Base-by-base conservation (phyloP, 2,329 filamentous ascomycete species). In the Claviceps quebecensis region DNA sequence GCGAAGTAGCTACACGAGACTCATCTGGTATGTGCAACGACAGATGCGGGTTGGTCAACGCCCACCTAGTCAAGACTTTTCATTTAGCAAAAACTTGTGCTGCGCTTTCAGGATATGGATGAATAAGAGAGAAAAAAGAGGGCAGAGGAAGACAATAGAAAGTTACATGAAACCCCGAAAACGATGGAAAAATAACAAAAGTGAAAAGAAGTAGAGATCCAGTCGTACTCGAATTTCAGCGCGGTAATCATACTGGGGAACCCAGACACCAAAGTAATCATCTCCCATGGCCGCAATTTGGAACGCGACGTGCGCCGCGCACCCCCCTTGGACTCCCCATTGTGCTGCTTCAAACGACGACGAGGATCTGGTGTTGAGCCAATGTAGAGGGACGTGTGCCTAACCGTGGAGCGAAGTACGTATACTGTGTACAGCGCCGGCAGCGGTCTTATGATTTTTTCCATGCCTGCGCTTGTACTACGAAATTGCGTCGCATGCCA, bases 391-490 rank as follows among this genome's bases (percentile, higher is more conserved):
- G 77, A 80, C 29, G 77, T 75, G 62, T 81, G 81, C 45, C 80
- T 77, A 9, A 89, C 76, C 0, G 83, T 89, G 0, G 91, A 96
- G 19, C 90, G 84, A 38, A 97, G 78, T 16, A 97, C 78, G 65
- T 98, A 97, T 63, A 93, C 94, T 58, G 87, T 88, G 64, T 97
- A 97, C 57, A 96, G 84, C 1, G 90, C 83, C 9, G 91, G 91
- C 22, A 97, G 87, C 0, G 75, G 81, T 58, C 73, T 78, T 22
- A 65, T 55, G 46, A 70, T 58, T 38, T 65, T 62, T 13, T 68
- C 57, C 71, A 76, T 76, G 56, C 56, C 60, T 57, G 47, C 22
- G 37, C 48, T 43, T 23, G 26, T 26, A 17, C 47, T 38, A 14
- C 16, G 22, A 38, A 8, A n/a, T 29, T 26, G 17, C 13, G 14